Percentiles rank a stretch among this genome's conserved stretches.
Evolutionary conservation across 2,329 filamentous ascomycete genomes (phyloP).

Genomic region (Cucurbitaria berberidis): DNA sequence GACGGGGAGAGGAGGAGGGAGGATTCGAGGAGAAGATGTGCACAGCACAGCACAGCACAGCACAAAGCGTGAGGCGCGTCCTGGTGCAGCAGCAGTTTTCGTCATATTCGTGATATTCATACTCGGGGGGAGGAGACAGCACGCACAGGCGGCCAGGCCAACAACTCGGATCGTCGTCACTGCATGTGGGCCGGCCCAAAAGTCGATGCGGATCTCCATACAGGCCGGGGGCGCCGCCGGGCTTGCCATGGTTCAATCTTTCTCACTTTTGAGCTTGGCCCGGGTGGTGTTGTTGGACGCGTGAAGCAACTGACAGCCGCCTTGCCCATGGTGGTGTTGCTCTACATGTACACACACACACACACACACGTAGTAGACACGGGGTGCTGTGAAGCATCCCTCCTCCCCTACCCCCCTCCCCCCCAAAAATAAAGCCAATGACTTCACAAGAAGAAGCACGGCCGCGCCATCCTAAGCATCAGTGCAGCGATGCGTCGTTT

Average conservation of each 20-base stretch:
- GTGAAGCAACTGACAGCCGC: background rate
- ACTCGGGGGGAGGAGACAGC: too few species aligned
- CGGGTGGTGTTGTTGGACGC: too few species aligned
- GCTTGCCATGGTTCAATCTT: background rate
- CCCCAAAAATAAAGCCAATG: too few species aligned
- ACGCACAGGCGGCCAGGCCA: background rate
- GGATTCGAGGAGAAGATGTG: background rate
- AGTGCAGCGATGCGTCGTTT: conserved; percentile 14
- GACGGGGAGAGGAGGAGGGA: background rate
- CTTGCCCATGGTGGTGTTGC: too few species aligned
- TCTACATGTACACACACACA: too few species aligned
- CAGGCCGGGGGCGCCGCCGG: conserved; percentile 13
- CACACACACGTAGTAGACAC: too few species aligned
- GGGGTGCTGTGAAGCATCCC: too few species aligned
- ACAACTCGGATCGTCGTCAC: conserved; percentile 4
- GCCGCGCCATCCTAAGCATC: conserved; percentile 22
- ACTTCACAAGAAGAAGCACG: conserved; percentile 28
- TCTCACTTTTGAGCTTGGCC: background rate
- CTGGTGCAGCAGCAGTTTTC: background rate
- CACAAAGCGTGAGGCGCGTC: conserved; percentile 1
- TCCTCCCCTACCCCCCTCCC: too few species aligned
- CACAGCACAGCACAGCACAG: conserved; percentile 2
- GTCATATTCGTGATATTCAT: background rate
- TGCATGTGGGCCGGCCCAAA: conserved; percentile 3
- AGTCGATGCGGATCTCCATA: conserved; percentile 11